These are phyloP conservation scores for Tuber brumale DNA, from an alignment of 495 filamentous ascomycete species.

Conservation along the genomic window DNA sequence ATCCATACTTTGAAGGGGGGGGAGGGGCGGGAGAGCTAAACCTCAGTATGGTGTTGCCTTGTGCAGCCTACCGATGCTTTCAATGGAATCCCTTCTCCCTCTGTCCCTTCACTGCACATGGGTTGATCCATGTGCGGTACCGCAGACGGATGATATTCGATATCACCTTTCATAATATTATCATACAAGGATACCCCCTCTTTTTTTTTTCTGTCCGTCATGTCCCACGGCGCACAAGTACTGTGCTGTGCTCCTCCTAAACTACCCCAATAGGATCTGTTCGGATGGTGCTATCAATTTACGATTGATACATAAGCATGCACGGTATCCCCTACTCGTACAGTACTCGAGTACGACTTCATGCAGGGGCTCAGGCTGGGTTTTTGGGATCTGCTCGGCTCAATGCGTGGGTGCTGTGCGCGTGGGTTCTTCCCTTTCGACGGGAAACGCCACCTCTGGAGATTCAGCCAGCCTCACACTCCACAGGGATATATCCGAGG, in stretches of 20 bases:
- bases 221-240: not conserved
- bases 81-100: not conserved
- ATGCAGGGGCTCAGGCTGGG: not conserved
- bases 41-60: not conserved
- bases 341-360: not conserved
- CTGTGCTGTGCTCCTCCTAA: not conserved
- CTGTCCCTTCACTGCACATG: not conserved
- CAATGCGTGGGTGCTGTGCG: not conserved
- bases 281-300: not conserved
- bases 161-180: not conserved
- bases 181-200: not conserved
- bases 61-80: not conserved
- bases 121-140: not conserved
- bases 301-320: not conserved
- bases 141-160: not conserved
- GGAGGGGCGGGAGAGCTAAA: not conserved
- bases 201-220: not conserved
- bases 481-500: not conserved
- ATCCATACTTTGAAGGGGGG: not conserved
- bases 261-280: not conserved
- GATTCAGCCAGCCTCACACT: not conserved
- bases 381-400: conserved; percentile 2
- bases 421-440: not conserved
- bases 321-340: not conserved
- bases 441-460: conserved; percentile 1